Evolutionary conservation across 2,329 filamentous ascomycete genomes (phyloP).

Genomic region (Fusarium sp.): DNA sequence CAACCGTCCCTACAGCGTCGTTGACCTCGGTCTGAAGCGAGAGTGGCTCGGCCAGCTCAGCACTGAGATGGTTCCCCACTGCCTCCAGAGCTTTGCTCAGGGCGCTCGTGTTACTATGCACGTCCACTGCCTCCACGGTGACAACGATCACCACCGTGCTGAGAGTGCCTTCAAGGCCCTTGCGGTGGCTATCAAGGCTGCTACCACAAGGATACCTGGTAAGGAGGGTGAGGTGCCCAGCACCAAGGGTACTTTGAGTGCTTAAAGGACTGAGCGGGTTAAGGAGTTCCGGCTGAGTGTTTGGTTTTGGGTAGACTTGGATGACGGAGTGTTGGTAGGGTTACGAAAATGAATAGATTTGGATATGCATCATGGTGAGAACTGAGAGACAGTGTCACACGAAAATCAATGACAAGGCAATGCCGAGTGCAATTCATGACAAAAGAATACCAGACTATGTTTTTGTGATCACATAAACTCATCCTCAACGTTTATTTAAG

Average conservation of each 20-base stretch:
- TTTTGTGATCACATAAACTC: slow-evolving; percentile 8
- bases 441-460: neutral
- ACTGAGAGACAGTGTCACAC: neutral
- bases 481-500: slow-evolving; percentile 55
- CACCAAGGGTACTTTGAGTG: slow-evolving; percentile 91
- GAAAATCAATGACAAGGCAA: neutral
- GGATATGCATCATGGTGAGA: slow-evolving; percentile 1
- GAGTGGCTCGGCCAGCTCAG: slow-evolving; percentile 96
- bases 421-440: no score
- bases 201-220: slow-evolving; percentile 81
- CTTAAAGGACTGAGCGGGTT: slow-evolving; percentile 54
- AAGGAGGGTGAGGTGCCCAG: slow-evolving; percentile 94
- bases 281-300: slow-evolving; percentile 46
- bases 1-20: slow-evolving; percentile 88
- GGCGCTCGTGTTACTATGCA: slow-evolving; percentile 93
- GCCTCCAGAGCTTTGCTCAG: slow-evolving; percentile 93
- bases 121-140: slow-evolving; percentile 90
- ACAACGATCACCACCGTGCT: slow-evolving; percentile 96
- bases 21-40: slow-evolving; percentile 86
- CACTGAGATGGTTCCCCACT: slow-evolving; percentile 98
- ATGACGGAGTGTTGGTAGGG: slow-evolving; percentile 18
- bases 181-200: slow-evolving; percentile 86
- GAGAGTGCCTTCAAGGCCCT: slow-evolving; percentile 98
- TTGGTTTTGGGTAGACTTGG: slow-evolving; percentile 29
- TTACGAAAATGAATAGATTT: slow-evolving; percentile 3